phyloP scores from a whole-genome alignment of 2,329 filamentous ascomycete genomes.

The Cercospora sp. region DNA sequence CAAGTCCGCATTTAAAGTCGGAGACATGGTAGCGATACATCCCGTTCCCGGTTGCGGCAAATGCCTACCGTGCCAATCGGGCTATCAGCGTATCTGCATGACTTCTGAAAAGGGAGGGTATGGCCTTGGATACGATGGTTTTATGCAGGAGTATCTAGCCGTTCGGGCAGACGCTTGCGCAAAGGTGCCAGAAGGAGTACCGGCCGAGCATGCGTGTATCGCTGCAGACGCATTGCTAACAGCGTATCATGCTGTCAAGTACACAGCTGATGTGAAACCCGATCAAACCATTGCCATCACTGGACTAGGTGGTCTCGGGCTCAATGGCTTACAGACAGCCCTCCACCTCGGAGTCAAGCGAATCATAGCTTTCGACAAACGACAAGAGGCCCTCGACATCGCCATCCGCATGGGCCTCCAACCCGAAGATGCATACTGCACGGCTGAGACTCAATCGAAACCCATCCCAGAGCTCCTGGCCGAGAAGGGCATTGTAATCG shows the following conservation, averaged over 20 bases:
- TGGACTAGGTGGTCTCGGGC: slow-evolving; percentile 45
- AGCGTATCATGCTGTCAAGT: slow-evolving; percentile 45
- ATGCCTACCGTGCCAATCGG: slow-evolving; percentile 45
- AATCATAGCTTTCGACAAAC: slow-evolving; percentile 40
- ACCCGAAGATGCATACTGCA: slow-evolving; percentile 33
- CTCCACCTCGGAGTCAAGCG: slow-evolving; percentile 52
- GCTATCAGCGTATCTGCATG: slow-evolving; percentile 43
- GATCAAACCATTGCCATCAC: slow-evolving; percentile 44
- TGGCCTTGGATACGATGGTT: slow-evolving; percentile 49
- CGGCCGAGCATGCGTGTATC: slow-evolving; percentile 38
- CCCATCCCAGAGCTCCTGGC: slow-evolving; percentile 23
- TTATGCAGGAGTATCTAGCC: slow-evolving; percentile 46
- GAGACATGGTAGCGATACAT: slow-evolving; percentile 40
- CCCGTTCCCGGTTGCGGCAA: slow-evolving; percentile 41
- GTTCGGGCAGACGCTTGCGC: slow-evolving; percentile 34
- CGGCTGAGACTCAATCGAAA: slow-evolving; percentile 2
- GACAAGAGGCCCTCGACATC: slow-evolving; percentile 37
- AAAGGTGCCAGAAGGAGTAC: slow-evolving; percentile 24
- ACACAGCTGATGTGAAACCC: slow-evolving; percentile 40
- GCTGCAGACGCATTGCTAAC: slow-evolving; percentile 47
- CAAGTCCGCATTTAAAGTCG: slow-evolving; percentile 18
- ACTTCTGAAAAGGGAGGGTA: slow-evolving; percentile 40
- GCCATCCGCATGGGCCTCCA: slow-evolving; percentile 39
- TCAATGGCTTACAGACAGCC: slow-evolving; percentile 47
- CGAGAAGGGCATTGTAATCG: slow-evolving; percentile 24